These are phyloP conservation scores for Tylopilus cervinicoccineus DNA, from an alignment of 768 basidiomycete genomes.

Conservation along the genomic window DNA sequence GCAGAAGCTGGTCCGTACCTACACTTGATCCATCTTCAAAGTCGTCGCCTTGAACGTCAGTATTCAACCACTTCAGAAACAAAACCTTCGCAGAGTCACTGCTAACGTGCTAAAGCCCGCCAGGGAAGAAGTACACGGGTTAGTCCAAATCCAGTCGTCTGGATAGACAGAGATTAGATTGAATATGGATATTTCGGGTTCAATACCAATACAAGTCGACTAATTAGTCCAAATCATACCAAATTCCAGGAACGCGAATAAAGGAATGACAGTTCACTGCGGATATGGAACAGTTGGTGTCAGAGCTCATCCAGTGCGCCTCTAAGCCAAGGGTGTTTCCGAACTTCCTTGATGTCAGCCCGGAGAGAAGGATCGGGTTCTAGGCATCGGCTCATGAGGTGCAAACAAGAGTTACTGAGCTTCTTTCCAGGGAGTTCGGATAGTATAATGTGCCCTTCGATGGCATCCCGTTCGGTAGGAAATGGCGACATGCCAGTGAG, in stretches of 20 bases:
- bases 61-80: background rate
- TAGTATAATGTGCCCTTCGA: slow-evolving; percentile 58
- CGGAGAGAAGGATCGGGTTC: slow-evolving; percentile 79
- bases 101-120: background rate
- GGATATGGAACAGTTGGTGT: slow-evolving; percentile 1
- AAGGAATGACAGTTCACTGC: slow-evolving; percentile 10
- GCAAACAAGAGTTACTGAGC: slow-evolving; percentile 48
- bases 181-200: background rate
- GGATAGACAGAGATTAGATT: background rate
- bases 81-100: background rate
- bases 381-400: slow-evolving; percentile 73
- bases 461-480: slow-evolving; percentile 78
- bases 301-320: slow-evolving; percentile 20
- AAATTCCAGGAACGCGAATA: slow-evolving; percentile 1
- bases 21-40: too few species aligned
- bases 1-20: too few species aligned
- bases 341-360: slow-evolving; percentile 78
- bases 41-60: too few species aligned
- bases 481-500: slow-evolving; percentile 93
- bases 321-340: slow-evolving; percentile 78
- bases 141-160: background rate
- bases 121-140: background rate
- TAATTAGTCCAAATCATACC: slow-evolving; percentile 4
- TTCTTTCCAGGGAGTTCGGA: slow-evolving; percentile 35
- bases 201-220: slow-evolving; percentile 8